Conservation (phyloP, 495 filamentous ascomycete species). For the Polyplosphaeria fusca region DNA sequence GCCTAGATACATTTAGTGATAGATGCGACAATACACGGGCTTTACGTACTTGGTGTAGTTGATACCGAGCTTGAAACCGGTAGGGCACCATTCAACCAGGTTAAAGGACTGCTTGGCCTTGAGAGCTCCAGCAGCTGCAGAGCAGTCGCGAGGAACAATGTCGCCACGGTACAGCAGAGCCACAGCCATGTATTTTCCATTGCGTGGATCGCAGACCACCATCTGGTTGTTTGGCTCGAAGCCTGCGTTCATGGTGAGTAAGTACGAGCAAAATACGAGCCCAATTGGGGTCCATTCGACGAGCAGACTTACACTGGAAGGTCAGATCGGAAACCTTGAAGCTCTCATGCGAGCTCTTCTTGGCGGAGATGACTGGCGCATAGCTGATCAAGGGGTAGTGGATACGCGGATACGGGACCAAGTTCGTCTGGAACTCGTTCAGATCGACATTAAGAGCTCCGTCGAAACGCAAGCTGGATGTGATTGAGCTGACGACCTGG, state of each 20-base stretch:
- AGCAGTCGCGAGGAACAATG: constrained; percentile 82
- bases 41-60: constrained; percentile 56
- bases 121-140: constrained; percentile 70
- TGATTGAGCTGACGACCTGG: constrained; percentile 83
- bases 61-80: constrained; percentile 92
- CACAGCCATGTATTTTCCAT: constrained; percentile 94
- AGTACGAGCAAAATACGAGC: too few relatives aligned
- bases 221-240: constrained; percentile 96
- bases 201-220: constrained; percentile 88
- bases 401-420: constrained; percentile 88
- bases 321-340: constrained; percentile 87
- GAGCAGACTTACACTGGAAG: constrained; percentile 72
- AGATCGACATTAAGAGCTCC: constrained; percentile 88
- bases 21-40: neutral
- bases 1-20: constrained; percentile 51
- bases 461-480: constrained; percentile 84
- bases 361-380: constrained; percentile 76
- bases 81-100: constrained; percentile 94
- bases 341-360: constrained; percentile 84
- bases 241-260: constrained; percentile 44
- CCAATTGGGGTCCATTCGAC: neutral
- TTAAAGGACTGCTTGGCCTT: constrained; percentile 89
- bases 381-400: constrained; percentile 90
- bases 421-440: constrained; percentile 93
- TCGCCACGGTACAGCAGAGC: constrained; percentile 88